These are phyloP conservation scores for Mucor piriformis DNA, from an alignment of 371 early-diverging fungal species.

Conservation along the genomic window DNA sequence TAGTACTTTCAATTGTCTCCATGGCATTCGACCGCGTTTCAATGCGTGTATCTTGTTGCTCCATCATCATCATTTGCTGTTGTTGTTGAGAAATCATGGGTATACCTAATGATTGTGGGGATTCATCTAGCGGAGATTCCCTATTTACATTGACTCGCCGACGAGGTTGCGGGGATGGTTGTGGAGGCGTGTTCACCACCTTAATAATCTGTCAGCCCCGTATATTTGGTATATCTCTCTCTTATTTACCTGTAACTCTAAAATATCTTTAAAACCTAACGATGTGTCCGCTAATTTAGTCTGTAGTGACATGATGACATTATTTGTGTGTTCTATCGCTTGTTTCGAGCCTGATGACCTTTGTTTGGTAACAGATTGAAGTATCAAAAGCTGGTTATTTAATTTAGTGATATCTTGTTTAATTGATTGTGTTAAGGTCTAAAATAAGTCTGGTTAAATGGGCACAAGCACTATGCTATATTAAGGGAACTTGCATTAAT, in stretches of 20 bases:
- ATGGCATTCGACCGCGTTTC: constrained; percentile 88
- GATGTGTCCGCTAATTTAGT: constrained; percentile 86
- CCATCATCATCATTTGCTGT: constrained; percentile 51
- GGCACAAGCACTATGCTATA: no score
- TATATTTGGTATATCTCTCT: no score
- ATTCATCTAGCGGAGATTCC: constrained; percentile 27
- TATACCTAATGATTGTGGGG: constrained; percentile 46
- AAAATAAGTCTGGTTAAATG: no score
- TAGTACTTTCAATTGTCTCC: constrained; percentile 93
- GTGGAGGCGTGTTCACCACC: no score
- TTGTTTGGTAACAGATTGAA: constrained; percentile 62
- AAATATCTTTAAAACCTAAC: constrained; percentile 86
- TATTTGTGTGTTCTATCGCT: constrained; percentile 85
- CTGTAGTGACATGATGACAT: constrained; percentile 88
- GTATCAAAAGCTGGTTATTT: constrained; percentile 82
- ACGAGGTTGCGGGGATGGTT: constrained; percentile 49
- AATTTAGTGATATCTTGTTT: constrained; percentile 93
- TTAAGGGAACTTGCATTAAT: constrained; percentile 59
- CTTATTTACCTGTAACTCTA: constrained; percentile 78
- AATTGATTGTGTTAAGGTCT: constrained; percentile 88
- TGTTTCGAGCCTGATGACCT: constrained; percentile 63
- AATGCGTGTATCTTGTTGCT: constrained; percentile 67
- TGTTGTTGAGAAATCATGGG: constrained; percentile 55
- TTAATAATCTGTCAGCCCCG: no score
- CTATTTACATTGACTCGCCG: constrained; percentile 32